phyloP scores from a whole-genome alignment of 805 yeast species.

The Schwanniomyces sp. region DNA sequence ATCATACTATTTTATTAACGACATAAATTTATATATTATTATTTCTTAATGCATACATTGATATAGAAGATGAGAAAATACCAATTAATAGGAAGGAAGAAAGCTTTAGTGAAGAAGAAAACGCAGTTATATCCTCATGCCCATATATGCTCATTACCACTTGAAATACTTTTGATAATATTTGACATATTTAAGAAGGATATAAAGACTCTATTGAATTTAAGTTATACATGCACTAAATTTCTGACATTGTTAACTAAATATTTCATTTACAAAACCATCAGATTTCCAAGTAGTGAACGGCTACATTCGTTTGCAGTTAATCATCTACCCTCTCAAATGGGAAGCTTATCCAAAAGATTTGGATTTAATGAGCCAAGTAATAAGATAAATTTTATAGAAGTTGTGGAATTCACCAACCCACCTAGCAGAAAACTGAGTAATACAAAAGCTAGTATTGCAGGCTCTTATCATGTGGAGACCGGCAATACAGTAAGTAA shows the following conservation, averaged over 20 bases:
- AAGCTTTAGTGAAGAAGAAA: constrained; percentile 12
- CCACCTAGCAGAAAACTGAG: constrained; percentile 30
- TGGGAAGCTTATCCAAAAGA: constrained; percentile 17
- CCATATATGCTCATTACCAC: constrained; percentile 42
- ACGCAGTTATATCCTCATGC: constrained; percentile 21
- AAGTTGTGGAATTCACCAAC: constrained; percentile 25
- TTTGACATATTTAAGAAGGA: constrained; percentile 24
- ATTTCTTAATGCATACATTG: background rate
- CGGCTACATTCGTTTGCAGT: constrained; percentile 37
- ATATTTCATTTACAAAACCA: constrained; percentile 33
- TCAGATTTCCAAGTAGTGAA: constrained; percentile 21
- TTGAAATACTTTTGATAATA: constrained; percentile 40
- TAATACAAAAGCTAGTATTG: constrained; percentile 26
- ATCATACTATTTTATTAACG: too few species aligned
- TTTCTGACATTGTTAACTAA: constrained; percentile 35
- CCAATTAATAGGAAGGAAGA: constrained; percentile 43
- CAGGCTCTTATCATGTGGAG: constrained; percentile 37
- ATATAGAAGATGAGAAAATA: constrained; percentile 31
- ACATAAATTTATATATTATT: background rate
- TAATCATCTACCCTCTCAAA: constrained; percentile 25
- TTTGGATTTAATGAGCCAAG: constrained; percentile 25
- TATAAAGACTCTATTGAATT: constrained; percentile 16
- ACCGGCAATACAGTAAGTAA: constrained; percentile 12
- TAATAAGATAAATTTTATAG: constrained; percentile 30
- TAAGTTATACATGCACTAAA: constrained; percentile 37